A percentile compares a stretch with the other conserved stretches of the same genome.
Evolutionary conservation across 495 filamentous ascomycete genomes (phyloP).

Genomic region (Penicillium soppii): DNA sequence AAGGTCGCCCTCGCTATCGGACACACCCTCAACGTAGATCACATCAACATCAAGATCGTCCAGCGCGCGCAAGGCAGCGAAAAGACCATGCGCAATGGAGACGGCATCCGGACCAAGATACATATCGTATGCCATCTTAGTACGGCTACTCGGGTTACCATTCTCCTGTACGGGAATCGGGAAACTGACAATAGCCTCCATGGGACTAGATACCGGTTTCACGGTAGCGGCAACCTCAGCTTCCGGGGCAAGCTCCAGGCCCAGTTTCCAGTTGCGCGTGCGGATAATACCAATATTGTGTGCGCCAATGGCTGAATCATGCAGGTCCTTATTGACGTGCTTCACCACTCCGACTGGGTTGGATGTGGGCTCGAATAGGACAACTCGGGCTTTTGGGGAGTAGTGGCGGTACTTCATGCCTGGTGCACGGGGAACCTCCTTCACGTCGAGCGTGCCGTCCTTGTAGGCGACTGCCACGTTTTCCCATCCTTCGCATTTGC

Average conservation of each 20-base stretch:
- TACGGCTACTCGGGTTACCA: constrained; percentile 18
- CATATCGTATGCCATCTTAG: constrained; percentile 47
- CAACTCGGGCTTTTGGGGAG: constrained; percentile 82
- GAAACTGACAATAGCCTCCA: constrained; percentile 33
- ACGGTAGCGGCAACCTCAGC: constrained; percentile 24
- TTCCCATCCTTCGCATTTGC: constrained; percentile 77
- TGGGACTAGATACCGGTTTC: constrained; percentile 25
- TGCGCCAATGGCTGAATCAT: constrained; percentile 36
- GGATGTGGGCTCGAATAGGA: constrained; percentile 68
- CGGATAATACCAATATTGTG: constrained; percentile 48
- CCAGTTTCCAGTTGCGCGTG: constrained; percentile 44
- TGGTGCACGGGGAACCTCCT: constrained; percentile 70
- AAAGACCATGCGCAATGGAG: constrained; percentile 79
- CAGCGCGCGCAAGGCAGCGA: constrained; percentile 81
- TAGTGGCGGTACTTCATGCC: constrained; percentile 99
- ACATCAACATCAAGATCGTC: constrained; percentile 76
- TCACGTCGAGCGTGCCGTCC: constrained; percentile 51
- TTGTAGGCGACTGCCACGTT: constrained; percentile 70
- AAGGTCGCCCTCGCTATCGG: constrained; percentile 69
- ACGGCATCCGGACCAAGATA: constrained; percentile 65
- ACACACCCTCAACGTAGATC: constrained; percentile 89
- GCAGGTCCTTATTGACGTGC: constrained; percentile 36
- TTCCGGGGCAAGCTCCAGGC: constrained; percentile 29
- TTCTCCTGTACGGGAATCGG: constrained; percentile 29
- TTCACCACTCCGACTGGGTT: constrained; percentile 28